Conservation (phyloP, 2,329 filamentous ascomycete genomes). For the Pseudopithomyces maydicus region DNA sequence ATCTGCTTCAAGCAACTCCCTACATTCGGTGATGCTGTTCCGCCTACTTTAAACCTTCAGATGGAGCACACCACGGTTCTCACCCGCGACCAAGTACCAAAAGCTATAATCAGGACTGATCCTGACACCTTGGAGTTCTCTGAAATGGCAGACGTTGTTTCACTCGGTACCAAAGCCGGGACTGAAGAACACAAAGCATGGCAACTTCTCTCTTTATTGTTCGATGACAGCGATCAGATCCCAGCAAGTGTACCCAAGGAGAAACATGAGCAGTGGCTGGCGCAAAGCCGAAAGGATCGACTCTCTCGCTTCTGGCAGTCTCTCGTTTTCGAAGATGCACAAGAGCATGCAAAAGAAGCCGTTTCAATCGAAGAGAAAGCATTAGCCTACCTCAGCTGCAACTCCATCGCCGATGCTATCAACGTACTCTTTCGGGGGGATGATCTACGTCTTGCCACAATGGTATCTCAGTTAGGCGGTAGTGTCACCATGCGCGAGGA, state of each 20-base stretch:
- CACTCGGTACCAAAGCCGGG: constrained; percentile 44
- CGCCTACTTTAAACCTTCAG: constrained; percentile 61
- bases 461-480: constrained; percentile 83
- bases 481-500: constrained; percentile 71
- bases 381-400: constrained; percentile 76
- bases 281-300: constrained; percentile 58
- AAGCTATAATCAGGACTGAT: constrained; percentile 55
- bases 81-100: constrained; percentile 61
- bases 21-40: constrained; percentile 55
- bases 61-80: constrained; percentile 56
- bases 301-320: constrained; percentile 70
- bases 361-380: constrained; percentile 79
- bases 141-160: constrained; percentile 52
- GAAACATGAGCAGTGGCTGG: constrained; percentile 46
- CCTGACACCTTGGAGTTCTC: constrained; percentile 59
- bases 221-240: constrained; percentile 62
- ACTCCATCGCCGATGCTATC: constrained; percentile 83
- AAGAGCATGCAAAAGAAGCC: constrained; percentile 60
- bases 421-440: constrained; percentile 74
- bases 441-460: constrained; percentile 81
- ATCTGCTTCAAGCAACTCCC: constrained; percentile 69
- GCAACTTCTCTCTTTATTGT: constrained; percentile 85
- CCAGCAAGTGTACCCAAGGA: constrained; percentile 50
- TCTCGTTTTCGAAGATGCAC: constrained; percentile 46
- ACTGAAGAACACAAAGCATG: constrained; percentile 76